A percentile compares a stretch with the other conserved stretches of the same genome.
Evolutionary conservation across 495 filamentous ascomycete genomes (phyloP).

Genomic region (Ramalina intermedia): DNA sequence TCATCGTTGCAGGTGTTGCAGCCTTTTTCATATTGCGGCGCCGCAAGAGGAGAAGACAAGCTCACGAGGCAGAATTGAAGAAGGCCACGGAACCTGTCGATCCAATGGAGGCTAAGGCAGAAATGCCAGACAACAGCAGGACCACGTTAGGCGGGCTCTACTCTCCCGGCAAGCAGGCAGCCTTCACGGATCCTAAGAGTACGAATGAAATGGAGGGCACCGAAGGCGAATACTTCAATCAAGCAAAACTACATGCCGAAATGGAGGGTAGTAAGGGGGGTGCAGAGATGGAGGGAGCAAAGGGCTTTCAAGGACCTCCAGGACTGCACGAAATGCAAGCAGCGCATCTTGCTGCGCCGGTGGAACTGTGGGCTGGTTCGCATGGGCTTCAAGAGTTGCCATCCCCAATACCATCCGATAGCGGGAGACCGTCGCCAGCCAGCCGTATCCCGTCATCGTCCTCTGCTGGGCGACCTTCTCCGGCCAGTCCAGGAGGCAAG

Average conservation of each 20-base stretch:
- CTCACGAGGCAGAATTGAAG: background rate
- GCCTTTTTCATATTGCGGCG: conserved; percentile 1
- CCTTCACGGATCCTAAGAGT: conserved; percentile 1
- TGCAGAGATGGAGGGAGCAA: conserved; percentile 11
- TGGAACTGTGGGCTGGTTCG: conserved; percentile 10
- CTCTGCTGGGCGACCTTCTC: background rate
- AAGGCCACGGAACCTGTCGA: background rate
- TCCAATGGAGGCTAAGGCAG: conserved; percentile 7
- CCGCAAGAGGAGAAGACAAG: conserved; percentile 1
- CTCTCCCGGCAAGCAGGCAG: conserved; percentile 1
- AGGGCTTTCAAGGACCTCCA: conserved; percentile 2
- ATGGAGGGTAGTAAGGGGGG: conserved; percentile 5
- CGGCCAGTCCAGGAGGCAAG: background rate
- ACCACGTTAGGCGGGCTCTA: background rate
- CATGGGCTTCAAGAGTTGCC: conserved; percentile 5
- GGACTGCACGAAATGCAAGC: background rate
- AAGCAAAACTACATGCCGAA: conserved; percentile 3
- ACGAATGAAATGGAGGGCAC: conserved; percentile 11
- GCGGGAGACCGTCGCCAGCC: conserved; percentile 4
- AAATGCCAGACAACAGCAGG: conserved; percentile 7
- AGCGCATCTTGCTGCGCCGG: background rate
- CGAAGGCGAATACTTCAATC: conserved; percentile 1
- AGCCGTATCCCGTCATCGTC: background rate
- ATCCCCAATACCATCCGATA: conserved; percentile 1
- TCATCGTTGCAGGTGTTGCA: background rate